Evolutionary conservation across 2,329 filamentous ascomycete species (phyloP).

Genomic region (Alternaria triticina): DNA sequence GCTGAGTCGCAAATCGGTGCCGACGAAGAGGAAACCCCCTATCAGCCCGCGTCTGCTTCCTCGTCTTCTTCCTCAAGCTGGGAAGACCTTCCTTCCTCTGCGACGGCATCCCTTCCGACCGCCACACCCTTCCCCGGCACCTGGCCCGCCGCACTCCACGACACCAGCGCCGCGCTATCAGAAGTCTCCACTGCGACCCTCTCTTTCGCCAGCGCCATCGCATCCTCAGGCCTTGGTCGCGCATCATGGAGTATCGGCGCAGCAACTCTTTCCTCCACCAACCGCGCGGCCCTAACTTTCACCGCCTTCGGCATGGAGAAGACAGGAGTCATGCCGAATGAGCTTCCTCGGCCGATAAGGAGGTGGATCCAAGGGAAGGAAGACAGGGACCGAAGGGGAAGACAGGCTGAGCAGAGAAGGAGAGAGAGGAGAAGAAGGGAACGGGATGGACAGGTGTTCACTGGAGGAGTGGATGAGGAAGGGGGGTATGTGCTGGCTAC

Average conservation of each 20-base stretch:
- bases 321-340: background rate
- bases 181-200: conserved; percentile 15
- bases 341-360: background rate
- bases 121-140: conserved; percentile 20
- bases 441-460: background rate
- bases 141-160: conserved; percentile 17
- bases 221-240: conserved; percentile 12
- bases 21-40: background rate
- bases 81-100: background rate
- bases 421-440: background rate
- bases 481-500: conserved; percentile 3
- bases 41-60: background rate
- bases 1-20: background rate
- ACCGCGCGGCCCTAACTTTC: background rate
- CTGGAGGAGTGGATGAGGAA: background rate
- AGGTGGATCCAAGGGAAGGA: background rate
- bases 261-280: conserved; percentile 5
- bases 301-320: background rate
- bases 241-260: conserved; percentile 20
- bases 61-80: background rate
- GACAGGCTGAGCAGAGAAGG: background rate
- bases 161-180: conserved; percentile 12
- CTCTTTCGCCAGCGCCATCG: conserved; percentile 15
- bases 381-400: background rate
- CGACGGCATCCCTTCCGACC: background rate